A percentile compares a stretch with the other conserved stretches of the same genome.
phyloP scores from a whole-genome alignment of 371 early-diverging fungal genomes.

The Syncephalastrum racemosum region DNA sequence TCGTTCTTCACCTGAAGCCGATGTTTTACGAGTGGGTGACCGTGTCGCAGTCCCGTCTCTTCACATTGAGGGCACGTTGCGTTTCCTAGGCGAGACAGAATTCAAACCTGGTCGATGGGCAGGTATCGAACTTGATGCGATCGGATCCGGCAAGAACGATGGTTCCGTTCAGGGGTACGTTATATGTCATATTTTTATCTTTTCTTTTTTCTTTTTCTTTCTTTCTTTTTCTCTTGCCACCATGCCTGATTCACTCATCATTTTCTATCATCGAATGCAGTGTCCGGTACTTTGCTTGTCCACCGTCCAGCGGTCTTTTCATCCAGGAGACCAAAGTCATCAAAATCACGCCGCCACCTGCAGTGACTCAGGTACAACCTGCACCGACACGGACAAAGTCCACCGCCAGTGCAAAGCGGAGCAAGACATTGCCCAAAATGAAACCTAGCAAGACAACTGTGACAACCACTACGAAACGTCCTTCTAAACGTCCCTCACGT shows the following conservation, averaged over 20 bases:
- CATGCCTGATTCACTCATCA: background rate
- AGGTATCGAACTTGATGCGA: slow-evolving; percentile 66
- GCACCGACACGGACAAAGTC: slow-evolving; percentile 1
- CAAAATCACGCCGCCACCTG: slow-evolving; percentile 4
- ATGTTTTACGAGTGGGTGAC: slow-evolving; percentile 31
- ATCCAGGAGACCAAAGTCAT: slow-evolving; percentile 21
- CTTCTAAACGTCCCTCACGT: slow-evolving; percentile 4
- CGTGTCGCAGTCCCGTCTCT: slow-evolving; percentile 58
- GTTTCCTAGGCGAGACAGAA: slow-evolving; percentile 64
- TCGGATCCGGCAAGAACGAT: slow-evolving; percentile 71
- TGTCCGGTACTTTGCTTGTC: slow-evolving; percentile 65
- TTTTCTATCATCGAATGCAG: slow-evolving; percentile 10
- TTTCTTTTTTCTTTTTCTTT: too few species aligned
- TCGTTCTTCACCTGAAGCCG: too few species aligned
- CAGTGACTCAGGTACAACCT: slow-evolving; percentile 1
- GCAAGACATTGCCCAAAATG: background rate
- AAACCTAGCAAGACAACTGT: background rate
- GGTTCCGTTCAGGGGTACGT: slow-evolving; percentile 60
- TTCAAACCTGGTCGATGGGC: slow-evolving; percentile 75
- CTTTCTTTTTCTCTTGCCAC: too few species aligned
- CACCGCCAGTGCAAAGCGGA: slow-evolving; percentile 3
- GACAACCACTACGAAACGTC: background rate
- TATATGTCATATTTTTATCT: background rate
- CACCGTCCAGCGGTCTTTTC: slow-evolving; percentile 71
- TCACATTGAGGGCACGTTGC: slow-evolving; percentile 56